These are phyloP conservation scores for Eimeria sp. DNA, from an alignment of 169 alveolate genomes.

Conservation along the genomic window DNA sequence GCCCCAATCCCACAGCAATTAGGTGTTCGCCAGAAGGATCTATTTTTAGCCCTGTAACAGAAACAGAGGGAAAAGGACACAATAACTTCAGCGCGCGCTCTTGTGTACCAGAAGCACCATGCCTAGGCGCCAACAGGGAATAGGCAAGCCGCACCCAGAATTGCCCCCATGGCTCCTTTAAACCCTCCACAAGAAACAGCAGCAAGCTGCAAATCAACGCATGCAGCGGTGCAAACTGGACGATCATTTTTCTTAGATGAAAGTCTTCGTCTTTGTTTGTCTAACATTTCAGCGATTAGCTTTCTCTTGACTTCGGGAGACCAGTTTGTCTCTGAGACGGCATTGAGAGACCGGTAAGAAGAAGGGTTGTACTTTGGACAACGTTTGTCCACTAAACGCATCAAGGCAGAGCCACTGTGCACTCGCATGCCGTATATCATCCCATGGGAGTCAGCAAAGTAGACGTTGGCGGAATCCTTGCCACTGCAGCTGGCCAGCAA, in stretches of 20 bases:
- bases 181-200: conserved; percentile 72
- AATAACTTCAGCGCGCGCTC: not conserved
- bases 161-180: conserved; percentile 80
- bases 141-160: conserved; percentile 60
- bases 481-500: conserved; percentile 58
- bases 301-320: conserved; percentile 57
- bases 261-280: conserved; percentile 17
- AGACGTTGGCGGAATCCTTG: conserved; percentile 56
- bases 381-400: conserved; percentile 50
- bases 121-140: not conserved
- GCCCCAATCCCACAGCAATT: conserved; percentile 78
- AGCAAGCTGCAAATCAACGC: conserved; percentile 59
- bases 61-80: not conserved
- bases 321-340: not conserved
- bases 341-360: conserved; percentile 12
- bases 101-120: not conserved
- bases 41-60: conserved; percentile 27
- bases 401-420: conserved; percentile 60
- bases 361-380: conserved; percentile 65
- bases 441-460: conserved; percentile 73
- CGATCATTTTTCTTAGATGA: conserved; percentile 61
- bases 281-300: conserved; percentile 47
- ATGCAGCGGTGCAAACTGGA: conserved; percentile 58
- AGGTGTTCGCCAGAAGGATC: conserved; percentile 58
- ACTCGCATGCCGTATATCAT: conserved; percentile 72